Conservation (phyloP, 495 filamentous ascomycete species). For the Tetracladium marchalianum region DNA sequence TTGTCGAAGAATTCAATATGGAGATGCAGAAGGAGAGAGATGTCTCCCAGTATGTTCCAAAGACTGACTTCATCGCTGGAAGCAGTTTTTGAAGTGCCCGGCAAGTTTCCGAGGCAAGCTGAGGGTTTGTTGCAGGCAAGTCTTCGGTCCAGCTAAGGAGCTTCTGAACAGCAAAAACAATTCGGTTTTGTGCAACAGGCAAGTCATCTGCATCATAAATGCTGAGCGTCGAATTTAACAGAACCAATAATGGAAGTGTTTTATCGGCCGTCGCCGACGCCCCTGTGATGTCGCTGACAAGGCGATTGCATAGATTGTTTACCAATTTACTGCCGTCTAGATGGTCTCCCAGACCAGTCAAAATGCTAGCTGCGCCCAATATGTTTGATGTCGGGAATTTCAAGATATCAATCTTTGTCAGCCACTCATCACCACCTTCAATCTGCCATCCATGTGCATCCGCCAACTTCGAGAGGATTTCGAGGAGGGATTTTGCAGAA, state of each 20-base stretch:
- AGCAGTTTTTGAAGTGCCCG: slow-evolving; percentile 56
- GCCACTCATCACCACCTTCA: slow-evolving; percentile 31
- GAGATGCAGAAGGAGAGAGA: slow-evolving; percentile 46
- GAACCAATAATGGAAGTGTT: slow-evolving; percentile 28
- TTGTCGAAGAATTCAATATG: slow-evolving; percentile 38
- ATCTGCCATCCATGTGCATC: slow-evolving; percentile 27
- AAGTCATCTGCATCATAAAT: slow-evolving; percentile 33
- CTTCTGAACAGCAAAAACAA: slow-evolving; percentile 76
- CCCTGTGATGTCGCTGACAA: slow-evolving; percentile 43
- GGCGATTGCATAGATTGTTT: slow-evolving; percentile 39
- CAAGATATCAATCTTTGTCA: slow-evolving; percentile 26
- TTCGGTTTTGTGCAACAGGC: slow-evolving; percentile 63
- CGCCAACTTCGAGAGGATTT: slow-evolving; percentile 28
- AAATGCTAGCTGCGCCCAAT: slow-evolving; percentile 37
- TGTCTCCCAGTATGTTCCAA: slow-evolving; percentile 77
- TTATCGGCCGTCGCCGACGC: slow-evolving; percentile 25
- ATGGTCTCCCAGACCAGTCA: slow-evolving; percentile 42
- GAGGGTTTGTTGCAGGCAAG: slow-evolving; percentile 27
- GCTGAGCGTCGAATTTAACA: slow-evolving; percentile 33
- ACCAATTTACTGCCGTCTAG: slow-evolving; percentile 31
- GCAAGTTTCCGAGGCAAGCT: slow-evolving; percentile 50
- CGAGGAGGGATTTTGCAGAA: slow-evolving; percentile 33
- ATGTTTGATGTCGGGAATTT: slow-evolving; percentile 31
- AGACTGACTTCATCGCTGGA: slow-evolving; percentile 62
- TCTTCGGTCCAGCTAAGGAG: slow-evolving; percentile 56